Evolutionary conservation across 495 filamentous ascomycete genomes (phyloP), one percentile per base, ranked within the genome.

Genomic region (Apodospora peruviana): DNA sequence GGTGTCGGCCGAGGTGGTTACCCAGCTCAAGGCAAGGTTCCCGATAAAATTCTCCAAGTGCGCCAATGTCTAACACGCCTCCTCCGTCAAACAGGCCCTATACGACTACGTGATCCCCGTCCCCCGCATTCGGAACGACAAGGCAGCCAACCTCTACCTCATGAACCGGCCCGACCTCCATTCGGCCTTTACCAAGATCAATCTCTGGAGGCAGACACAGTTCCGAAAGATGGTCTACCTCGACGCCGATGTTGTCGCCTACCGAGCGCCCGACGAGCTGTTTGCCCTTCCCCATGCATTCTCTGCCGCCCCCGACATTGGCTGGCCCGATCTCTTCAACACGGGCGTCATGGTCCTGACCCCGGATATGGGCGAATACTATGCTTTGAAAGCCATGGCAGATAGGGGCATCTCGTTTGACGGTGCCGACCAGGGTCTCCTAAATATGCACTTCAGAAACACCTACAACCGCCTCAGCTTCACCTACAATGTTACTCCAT

Each of bases 271-370:
- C 2, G 91, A 99, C 60, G 94, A 97, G 73, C 81, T 99, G 32
- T 89, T 99, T 60, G 74, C 84, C 20, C 58, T 95, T 45, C 70
- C 84, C 3, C 76, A 82, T 43, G 69, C 81, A 29, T 96, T 99
- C 59, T 88, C 90, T 3, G 93, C 93, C 2, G 89, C 86, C 12
- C 94, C 93, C 25, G 93, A 99, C 61, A 85, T 97, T 57, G 93
- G 93, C 58, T 99, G 94, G 94, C 93, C 93, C 24, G 93, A 99
- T 71, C 80, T 89, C 52, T 99, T 99, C 78, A 99, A 99, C 71
- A 91, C 88, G 39, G 93, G 93, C 49, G 76, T 99, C 43, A 93
- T 99, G 87, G 88, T 86, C 37, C 67, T 97, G 38, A 85, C 79
- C 21, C 93, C 93, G 16, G 88, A 95, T 65, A 70, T 88, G 76